Evolutionary conservation across 352 stramenopile genomes (phyloP).

Genomic region (Pythium rishiriense): DNA sequence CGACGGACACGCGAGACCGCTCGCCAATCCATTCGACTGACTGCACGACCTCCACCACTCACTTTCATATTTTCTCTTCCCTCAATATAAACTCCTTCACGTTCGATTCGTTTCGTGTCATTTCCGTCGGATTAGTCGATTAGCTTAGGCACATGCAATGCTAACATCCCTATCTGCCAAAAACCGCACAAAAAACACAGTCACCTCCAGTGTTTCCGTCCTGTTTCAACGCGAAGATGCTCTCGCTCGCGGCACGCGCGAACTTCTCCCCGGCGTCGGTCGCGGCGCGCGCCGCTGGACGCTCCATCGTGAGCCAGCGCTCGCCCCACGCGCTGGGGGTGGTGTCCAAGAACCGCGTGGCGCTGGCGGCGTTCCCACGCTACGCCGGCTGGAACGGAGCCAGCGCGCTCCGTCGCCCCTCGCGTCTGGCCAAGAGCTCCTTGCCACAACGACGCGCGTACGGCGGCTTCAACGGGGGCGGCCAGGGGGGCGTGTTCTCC

Average conservation of each 20-base stretch:
- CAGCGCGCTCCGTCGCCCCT: background rate
- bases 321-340: background rate
- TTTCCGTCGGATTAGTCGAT: too few species aligned
- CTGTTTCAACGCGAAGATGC: background rate
- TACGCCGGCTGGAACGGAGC: too few species aligned
- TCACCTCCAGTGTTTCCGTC: background rate
- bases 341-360: background rate
- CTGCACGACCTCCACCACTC: too few species aligned
- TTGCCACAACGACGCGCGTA: conserved; percentile 3
- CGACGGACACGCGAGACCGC: too few species aligned
- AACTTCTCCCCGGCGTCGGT: background rate
- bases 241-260: conserved; percentile 2
- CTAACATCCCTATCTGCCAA: too few species aligned
- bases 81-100: too few species aligned
- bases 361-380: background rate
- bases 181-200: too few species aligned
- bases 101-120: too few species aligned
- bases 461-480: conserved; percentile 7
- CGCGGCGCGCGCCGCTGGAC: background rate
- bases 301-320: background rate
- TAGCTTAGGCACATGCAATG: too few species aligned
- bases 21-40: too few species aligned
- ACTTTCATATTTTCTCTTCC: too few species aligned
- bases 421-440: background rate
- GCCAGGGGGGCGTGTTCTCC: conserved; percentile 7